Base-by-base conservation (phyloP, 805 yeast species). In the Saccharomycopsis fodiens region DNA sequence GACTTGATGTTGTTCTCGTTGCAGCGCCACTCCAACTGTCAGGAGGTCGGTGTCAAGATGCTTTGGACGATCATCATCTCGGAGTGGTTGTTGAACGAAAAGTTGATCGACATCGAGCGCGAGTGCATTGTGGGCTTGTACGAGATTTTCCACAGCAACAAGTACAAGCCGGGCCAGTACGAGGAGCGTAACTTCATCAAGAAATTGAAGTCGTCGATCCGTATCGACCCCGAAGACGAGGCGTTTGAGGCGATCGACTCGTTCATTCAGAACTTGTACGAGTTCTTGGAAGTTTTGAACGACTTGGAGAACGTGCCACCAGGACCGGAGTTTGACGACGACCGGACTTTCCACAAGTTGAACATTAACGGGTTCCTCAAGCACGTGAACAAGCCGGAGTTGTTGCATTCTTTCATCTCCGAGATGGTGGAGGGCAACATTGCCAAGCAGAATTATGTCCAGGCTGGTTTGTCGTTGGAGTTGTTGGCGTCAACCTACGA, bases 271-370 rank as follows among this genome's bases (percentile, higher is more conserved):
- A 76, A 73, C 36, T 55, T 85, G 32, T 62, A 76, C 21, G 80
- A 77, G 20, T 84, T 85, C 61, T 63, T 85, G 47, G 76, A 71
- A 44, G 76, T 78, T 13, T 69, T 84, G 56, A 71, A 76, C 50
- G 86, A 84, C 55, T 73, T 83, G 55, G 75, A 75, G 54, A 73
- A 75, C 47, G 86, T 87, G 47, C 96, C 96, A 12, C 73, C 71
- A 39, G 88, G 88, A 16, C 79, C 79, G 35, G 95, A 86, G 57
- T 88, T 83, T 61, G 91, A 84, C 55, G 91, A 85, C 59, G 96
- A 87, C 61, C 70, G 95, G 57, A 80, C 88, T 3, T 82, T 84
- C 73, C 84, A 82, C 59, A 77, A 78, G 49, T 69, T 87, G 58
- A 82, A 81, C 55, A 79, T 86, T 56, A 76, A 85, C 51, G 80